Conservation (phyloP, 1,139 yeast genomes). For the Protomyces arabidopsidicola region DNA sequence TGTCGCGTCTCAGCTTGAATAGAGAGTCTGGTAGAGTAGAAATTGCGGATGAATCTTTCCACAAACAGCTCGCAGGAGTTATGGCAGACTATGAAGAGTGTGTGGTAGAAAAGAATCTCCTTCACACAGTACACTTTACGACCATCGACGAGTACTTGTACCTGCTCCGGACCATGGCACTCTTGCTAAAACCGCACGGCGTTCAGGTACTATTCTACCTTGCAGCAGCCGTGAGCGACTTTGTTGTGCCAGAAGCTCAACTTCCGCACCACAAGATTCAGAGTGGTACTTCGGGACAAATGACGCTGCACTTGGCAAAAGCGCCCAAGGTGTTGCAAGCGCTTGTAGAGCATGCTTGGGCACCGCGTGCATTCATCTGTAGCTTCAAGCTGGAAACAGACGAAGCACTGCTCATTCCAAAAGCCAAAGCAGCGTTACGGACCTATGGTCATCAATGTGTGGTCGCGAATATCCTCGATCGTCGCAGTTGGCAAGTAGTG, state of each 20-base stretch:
- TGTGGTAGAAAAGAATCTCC: conserved; percentile 49
- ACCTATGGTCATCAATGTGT: conserved; percentile 90
- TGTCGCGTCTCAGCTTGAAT: conserved; percentile 60
- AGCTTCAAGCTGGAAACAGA: conserved; percentile 96
- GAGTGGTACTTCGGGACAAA: conserved; percentile 53
- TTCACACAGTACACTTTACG: conserved; percentile 78
- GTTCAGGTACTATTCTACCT: conserved; percentile 67
- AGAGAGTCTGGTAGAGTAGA: conserved; percentile 33
- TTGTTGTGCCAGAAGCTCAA: conserved; percentile 78
- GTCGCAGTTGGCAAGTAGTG: conserved; percentile 81
- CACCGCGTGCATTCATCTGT: conserved; percentile 78
- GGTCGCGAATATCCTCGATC: conserved; percentile 86
- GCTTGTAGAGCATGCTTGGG: conserved; percentile 91
- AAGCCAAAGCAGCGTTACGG: conserved; percentile 71
- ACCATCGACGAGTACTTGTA: conserved; percentile 91
- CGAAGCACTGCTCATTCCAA: conserved; percentile 57
- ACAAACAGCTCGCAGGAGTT: background rate
- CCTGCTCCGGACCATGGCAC: conserved; percentile 67
- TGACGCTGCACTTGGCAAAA: conserved; percentile 82
- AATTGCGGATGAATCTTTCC: background rate
- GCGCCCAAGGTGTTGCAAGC: conserved; percentile 90
- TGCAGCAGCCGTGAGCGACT: conserved; percentile 97
- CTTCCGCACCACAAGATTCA: conserved; percentile 94
- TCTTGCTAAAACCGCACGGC: conserved; percentile 49
- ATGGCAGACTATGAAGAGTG: conserved; percentile 45